A percentile compares a stretch with the other conserved stretches of the same genome.
These are phyloP conservation scores for Begonia masoniana DNA, from an alignment of 306 rosid species.

Conservation along the genomic window DNA sequence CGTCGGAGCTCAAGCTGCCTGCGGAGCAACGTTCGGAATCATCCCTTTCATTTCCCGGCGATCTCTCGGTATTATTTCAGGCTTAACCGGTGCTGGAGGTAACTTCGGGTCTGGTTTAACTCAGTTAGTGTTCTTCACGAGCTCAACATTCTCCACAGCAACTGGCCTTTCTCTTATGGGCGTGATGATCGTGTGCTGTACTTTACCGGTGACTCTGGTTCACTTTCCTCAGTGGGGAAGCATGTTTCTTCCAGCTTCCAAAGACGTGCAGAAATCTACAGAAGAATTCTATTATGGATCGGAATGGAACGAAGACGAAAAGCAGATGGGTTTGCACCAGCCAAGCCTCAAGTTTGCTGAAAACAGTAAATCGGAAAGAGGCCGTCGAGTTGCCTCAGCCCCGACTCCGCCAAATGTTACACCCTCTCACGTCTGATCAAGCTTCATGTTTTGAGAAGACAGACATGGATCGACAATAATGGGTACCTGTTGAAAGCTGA, in stretches of 20 bases:
- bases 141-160: conserved; percentile 31
- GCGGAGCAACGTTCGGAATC: conserved; percentile 81
- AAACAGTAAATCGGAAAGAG: conserved; percentile 79
- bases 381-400: conserved; percentile 50
- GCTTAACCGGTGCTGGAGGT: conserved; percentile 76
- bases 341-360: conserved; percentile 71
- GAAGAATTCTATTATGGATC: conserved; percentile 57
- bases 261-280: conserved; percentile 25
- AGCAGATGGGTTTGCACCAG: conserved; percentile 44
- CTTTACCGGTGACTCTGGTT: conserved; percentile 53
- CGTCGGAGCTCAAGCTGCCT: conserved; percentile 83
- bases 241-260: conserved; percentile 65
- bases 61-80: conserved; percentile 65
- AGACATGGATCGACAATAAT: no score
- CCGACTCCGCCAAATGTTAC: conserved; percentile 58
- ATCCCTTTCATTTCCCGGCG: conserved; percentile 76
- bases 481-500: no score
- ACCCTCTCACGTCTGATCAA: conserved; percentile 34
- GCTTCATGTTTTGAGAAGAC: no score
- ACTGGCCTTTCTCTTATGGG: conserved; percentile 65
- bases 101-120: conserved; percentile 83
- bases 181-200: conserved; percentile 57
- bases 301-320: conserved; percentile 75
- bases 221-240: conserved; percentile 96
- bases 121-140: conserved; percentile 63